These are phyloP conservation scores for Candida chilensis DNA, from an alignment of 805 yeast species.

Conservation along the genomic window DNA sequence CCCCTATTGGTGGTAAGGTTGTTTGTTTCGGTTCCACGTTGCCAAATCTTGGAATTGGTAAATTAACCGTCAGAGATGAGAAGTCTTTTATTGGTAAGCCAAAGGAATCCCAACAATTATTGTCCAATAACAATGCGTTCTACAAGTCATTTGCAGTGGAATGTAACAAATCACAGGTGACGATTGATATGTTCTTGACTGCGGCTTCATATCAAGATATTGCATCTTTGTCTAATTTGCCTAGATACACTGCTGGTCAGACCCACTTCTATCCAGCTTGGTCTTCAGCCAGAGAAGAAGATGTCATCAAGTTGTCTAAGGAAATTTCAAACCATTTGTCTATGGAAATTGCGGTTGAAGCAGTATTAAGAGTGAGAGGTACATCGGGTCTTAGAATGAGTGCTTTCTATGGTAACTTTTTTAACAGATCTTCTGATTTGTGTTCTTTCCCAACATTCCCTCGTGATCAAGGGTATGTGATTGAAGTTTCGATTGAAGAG, in stretches of 20 bases:
- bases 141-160: slow-evolving; percentile 94
- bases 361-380: slow-evolving; percentile 91
- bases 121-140: slow-evolving; percentile 72
- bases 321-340: slow-evolving; percentile 85
- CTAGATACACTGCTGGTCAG: slow-evolving; percentile 94
- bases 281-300: slow-evolving; percentile 72
- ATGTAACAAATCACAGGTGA: slow-evolving; percentile 84
- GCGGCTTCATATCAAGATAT: slow-evolving; percentile 84
- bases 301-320: slow-evolving; percentile 75
- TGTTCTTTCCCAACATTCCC: slow-evolving; percentile 98
- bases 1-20: slow-evolving; percentile 84
- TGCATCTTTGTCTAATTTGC: slow-evolving; percentile 82
- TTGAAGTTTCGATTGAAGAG: slow-evolving; percentile 84
- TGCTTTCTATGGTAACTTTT: slow-evolving; percentile 88
- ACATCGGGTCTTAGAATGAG: slow-evolving; percentile 81
- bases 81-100: slow-evolving; percentile 63
- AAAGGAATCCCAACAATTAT: slow-evolving; percentile 70
- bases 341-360: slow-evolving; percentile 86
- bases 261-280: slow-evolving; percentile 97
- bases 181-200: slow-evolving; percentile 88
- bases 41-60: slow-evolving; percentile 83
- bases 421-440: slow-evolving; percentile 88
- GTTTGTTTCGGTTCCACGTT: slow-evolving; percentile 69
- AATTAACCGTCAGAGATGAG: slow-evolving; percentile 74
- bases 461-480: slow-evolving; percentile 88